Conservation (phyloP, 495 filamentous ascomycete genomes). For the Tuber microsphaerosporum region DNA sequence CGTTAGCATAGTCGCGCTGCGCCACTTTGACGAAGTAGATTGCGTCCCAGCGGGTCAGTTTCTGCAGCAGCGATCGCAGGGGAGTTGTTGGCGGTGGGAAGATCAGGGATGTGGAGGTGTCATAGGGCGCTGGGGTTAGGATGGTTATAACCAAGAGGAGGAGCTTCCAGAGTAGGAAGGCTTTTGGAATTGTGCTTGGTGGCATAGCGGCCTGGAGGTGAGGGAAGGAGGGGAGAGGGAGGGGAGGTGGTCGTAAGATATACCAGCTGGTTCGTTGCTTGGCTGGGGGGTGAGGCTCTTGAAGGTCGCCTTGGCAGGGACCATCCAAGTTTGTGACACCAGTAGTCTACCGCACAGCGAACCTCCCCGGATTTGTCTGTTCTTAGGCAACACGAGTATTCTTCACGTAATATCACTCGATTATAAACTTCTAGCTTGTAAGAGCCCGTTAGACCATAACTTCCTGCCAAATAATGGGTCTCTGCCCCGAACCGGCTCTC, state of each 20-base stretch:
- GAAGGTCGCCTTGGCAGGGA: background rate
- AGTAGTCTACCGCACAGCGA: no score
- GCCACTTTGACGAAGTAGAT: conserved; percentile 73
- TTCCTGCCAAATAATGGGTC: background rate
- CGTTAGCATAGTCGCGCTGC: conserved; percentile 67
- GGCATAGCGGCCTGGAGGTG: background rate
- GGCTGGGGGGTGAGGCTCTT: background rate
- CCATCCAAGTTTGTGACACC: background rate
- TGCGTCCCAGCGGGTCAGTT: conserved; percentile 81
- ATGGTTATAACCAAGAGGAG: conserved; percentile 60
- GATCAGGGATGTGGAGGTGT: conserved; percentile 72
- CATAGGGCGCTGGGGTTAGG: conserved; percentile 67
- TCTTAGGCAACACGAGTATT: background rate
- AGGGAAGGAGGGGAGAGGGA: no score
- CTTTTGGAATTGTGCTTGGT: background rate
- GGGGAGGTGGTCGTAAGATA: background rate
- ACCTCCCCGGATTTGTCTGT: background rate
- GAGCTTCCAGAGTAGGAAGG: conserved; percentile 62
- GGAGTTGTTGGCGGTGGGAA: conserved; percentile 32
- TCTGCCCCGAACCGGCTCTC: background rate
- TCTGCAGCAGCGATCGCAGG: conserved; percentile 44
- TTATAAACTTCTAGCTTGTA: background rate
- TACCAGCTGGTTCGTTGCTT: background rate
- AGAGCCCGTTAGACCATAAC: background rate
- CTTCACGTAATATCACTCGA: background rate